Base-by-base conservation (phyloP, 192 early-diverging fungal species). In the Gaertneriomyces semiglobifer region DNA sequence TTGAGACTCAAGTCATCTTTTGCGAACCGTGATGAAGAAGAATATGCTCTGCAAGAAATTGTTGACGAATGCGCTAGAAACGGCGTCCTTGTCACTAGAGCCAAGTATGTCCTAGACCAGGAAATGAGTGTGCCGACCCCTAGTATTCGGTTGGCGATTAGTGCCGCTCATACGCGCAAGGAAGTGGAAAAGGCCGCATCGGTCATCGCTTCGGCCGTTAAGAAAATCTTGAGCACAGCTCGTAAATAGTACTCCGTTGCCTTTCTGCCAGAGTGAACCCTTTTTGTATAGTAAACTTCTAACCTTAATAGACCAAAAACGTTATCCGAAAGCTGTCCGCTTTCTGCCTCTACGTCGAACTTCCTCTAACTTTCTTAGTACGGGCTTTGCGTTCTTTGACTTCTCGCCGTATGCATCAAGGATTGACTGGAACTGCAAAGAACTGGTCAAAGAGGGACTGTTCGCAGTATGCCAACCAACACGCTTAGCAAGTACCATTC, bases 91-190 rank as follows among this genome's bases (percentile, higher is more conserved):
- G 75, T 98, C 6, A 91, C 89, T 0, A 79, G 91, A 20, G 93
- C 94, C 12, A 94, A 90, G 77, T 94, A 94, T 71, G 88, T 93
- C 2, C 72, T 82, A 39, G 81, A 77, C 43, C 96, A 98, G 66
- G 96, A 98, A 79, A 75, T 74, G 44, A 39, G 62, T 38, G 69
- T 84, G 44, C 89, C 92, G 6, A 79, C 80, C 65, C 88, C 96
- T 7, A 92, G 88, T 71, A 91, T 98, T 70, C 86, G 90, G 48
- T 81, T 98, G 51, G 86, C 85, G 52, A 82, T 92, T 7, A 86
- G 85, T 6, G 82, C 88, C 44, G 88, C 81, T 5, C 88, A 92
- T 62, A 81, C 86, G 9, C 84, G 84, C 71, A 91, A 92, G 74
- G 96, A 96, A 58, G 82, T 83, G 18, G 93, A 94, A 66, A 92